Conservation (phyloP, 352 stramenopile genomes). For the Globisporangium alternatum region DNA sequence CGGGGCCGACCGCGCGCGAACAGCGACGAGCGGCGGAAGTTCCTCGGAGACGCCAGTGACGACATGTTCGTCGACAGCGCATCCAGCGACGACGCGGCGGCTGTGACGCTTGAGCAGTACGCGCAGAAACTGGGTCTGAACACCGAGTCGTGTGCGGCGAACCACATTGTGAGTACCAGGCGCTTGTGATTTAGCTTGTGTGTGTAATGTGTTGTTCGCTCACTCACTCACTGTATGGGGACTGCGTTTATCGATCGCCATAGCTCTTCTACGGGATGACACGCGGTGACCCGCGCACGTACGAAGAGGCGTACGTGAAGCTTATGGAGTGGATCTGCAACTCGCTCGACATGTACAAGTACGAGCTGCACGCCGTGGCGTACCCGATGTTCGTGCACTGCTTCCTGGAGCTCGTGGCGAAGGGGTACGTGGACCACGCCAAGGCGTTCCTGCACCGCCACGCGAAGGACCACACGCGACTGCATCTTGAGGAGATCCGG, state of each 20-base stretch:
- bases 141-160: slow-evolving; percentile 69
- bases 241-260: neutral
- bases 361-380: slow-evolving; percentile 72
- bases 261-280: slow-evolving; percentile 79
- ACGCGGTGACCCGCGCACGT: slow-evolving; percentile 47
- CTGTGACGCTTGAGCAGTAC: slow-evolving; percentile 50
- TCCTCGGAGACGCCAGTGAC: slow-evolving; percentile 24
- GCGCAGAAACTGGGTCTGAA: slow-evolving; percentile 59
- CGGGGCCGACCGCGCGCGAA: slow-evolving; percentile 1
- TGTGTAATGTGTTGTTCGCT: neutral
- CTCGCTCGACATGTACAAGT: slow-evolving; percentile 85
- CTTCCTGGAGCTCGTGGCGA: slow-evolving; percentile 74
- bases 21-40: slow-evolving; percentile 16
- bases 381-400: slow-evolving; percentile 84
- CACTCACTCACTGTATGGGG: slow-evolving; percentile 3
- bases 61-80: slow-evolving; percentile 5
- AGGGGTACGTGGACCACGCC: slow-evolving; percentile 49
- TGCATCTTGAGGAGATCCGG: slow-evolving; percentile 72
- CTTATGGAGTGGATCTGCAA: slow-evolving; percentile 85
- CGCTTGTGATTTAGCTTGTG: neutral
- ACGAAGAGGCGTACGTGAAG: slow-evolving; percentile 65
- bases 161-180: slow-evolving; percentile 57
- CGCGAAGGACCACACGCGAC: slow-evolving; percentile 54
- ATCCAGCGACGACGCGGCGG: slow-evolving; percentile 1
- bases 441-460: slow-evolving; percentile 61